Conservation (phyloP, 1,139 yeast species). For the Candida sanyaensis region DNA sequence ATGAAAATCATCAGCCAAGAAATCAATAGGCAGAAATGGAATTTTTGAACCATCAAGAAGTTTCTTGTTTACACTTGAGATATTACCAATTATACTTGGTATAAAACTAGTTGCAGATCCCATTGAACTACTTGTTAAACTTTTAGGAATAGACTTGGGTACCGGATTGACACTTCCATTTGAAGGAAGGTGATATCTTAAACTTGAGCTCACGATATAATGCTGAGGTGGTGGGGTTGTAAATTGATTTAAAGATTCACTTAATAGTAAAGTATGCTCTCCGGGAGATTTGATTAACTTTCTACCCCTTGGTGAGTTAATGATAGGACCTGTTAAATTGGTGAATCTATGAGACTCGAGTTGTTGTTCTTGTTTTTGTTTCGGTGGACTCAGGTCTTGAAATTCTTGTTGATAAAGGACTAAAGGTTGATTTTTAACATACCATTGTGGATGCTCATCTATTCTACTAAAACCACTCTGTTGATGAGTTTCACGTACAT, state of each 20-base stretch:
- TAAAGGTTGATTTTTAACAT: constrained; percentile 23
- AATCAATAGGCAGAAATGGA: constrained; percentile 48
- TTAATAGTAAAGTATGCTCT: constrained; percentile 3
- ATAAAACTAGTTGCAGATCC: constrained; percentile 34
- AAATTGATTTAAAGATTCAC: constrained; percentile 1
- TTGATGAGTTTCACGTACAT: background rate
- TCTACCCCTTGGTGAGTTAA: constrained; percentile 8
- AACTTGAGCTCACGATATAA: constrained; percentile 8
- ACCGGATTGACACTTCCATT: background rate
- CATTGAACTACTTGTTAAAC: constrained; percentile 5
- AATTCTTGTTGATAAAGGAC: constrained; percentile 13
- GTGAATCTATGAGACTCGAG: no score
- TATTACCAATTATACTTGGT: constrained; percentile 44
- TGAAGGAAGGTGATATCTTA: background rate
- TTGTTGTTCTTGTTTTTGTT: background rate
- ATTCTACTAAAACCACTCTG: background rate
- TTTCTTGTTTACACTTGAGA: constrained; percentile 39
- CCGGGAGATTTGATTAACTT: constrained; percentile 7
- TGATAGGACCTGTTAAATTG: constrained; percentile 5
- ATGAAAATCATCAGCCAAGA: constrained; percentile 35
- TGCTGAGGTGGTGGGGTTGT: constrained; percentile 12
- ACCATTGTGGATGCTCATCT: constrained; percentile 40
- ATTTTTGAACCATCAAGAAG: constrained; percentile 36
- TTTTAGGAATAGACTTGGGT: constrained; percentile 3
- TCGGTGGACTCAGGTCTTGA: constrained; percentile 6